Evolutionary conservation across 2,329 filamentous ascomycete species (phyloP).

Genomic region (Thielaviopsis populi): DNA sequence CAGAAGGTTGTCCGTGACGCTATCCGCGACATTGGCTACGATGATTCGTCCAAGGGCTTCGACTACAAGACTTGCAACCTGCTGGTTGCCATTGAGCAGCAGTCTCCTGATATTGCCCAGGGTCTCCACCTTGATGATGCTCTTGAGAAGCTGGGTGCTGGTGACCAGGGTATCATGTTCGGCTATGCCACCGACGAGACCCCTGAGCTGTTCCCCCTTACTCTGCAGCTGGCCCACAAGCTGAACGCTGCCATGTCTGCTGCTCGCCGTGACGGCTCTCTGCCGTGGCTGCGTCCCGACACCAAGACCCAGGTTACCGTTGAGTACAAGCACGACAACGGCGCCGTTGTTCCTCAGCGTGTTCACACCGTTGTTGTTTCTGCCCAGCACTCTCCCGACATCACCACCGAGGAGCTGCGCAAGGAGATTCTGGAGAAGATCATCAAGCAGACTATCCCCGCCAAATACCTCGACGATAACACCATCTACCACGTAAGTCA

Average conservation of each 20-base stretch:
- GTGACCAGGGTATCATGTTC: constrained; percentile 99
- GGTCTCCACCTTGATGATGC: constrained; percentile 97
- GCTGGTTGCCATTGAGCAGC: constrained; percentile 96
- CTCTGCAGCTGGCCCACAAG: constrained; percentile 86
- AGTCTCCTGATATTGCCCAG: constrained; percentile 97
- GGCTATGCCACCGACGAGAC: constrained; percentile 99
- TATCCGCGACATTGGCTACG: constrained; percentile 98
- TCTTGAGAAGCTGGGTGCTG: constrained; percentile 92
- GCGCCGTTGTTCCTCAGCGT: constrained; percentile 78
- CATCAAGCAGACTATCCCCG: constrained; percentile 86
- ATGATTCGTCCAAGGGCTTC: constrained; percentile 93
- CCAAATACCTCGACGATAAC: constrained; percentile 78
- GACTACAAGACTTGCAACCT: constrained; percentile 99
- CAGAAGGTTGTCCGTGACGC: constrained; percentile 88
- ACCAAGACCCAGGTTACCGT: constrained; percentile 99
- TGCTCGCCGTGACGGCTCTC: constrained; percentile 70
- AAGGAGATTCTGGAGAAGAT: constrained; percentile 96
- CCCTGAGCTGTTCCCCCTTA: constrained; percentile 89
- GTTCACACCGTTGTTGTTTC: constrained; percentile 96
- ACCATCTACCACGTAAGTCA: constrained; percentile 80
- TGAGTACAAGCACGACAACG: constrained; percentile 94
- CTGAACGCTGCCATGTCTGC: constrained; percentile 90
- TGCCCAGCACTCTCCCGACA: constrained; percentile 79
- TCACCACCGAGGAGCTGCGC: constrained; percentile 81
- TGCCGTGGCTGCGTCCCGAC: constrained; percentile 92